A percentile compares a stretch with the other conserved stretches of the same genome.
Conservation (phyloP, 2,329 filamentous ascomycete genomes). For the Metarhizium album region DNA sequence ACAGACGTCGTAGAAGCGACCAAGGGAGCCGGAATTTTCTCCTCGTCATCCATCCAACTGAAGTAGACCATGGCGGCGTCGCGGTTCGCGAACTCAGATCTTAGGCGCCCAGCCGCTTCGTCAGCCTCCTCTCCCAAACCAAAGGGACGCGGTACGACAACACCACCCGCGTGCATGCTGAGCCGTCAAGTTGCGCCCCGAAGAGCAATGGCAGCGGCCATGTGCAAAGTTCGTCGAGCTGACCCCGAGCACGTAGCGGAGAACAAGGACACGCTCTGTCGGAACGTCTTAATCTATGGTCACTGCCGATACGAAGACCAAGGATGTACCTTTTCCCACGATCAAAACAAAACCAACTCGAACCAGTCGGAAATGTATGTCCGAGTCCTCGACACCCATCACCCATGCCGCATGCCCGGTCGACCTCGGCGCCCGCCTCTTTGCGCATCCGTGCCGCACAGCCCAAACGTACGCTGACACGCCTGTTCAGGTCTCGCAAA, state of each 20-base stretch:
- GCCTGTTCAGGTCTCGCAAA: conserved; percentile 48
- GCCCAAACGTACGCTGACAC: conserved; percentile 1
- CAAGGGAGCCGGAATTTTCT: conserved; percentile 21
- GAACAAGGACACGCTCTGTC: conserved; percentile 82
- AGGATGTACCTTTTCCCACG: conserved; percentile 86
- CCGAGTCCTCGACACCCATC: not conserved
- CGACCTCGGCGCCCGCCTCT: too few relatives aligned
- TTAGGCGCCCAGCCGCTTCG: conserved; percentile 43
- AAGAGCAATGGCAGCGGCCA: not conserved
- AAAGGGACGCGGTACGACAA: conserved; percentile 41
- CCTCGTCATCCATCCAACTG: conserved; percentile 12
- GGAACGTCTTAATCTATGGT: conserved; percentile 88
- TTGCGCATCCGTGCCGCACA: not conserved
- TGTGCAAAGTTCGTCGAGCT: conserved; percentile 4
- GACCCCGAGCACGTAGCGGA: conserved; percentile 32
- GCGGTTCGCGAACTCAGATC: conserved; percentile 34
- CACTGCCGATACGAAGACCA: conserved; percentile 87
- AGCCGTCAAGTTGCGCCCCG: not conserved
- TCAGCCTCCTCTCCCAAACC: conserved; percentile 33
- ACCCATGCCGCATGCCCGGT: not conserved
- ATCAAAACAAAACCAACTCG: conserved; percentile 48
- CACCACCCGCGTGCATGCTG: not conserved
- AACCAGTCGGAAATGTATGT: conserved; percentile 41
- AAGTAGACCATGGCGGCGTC: conserved; percentile 31
- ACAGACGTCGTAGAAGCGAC: conserved; percentile 33